phyloP scores from a whole-genome alignment of 1,284 basidiomycete genomes.

The Earliella scabrosa region DNA sequence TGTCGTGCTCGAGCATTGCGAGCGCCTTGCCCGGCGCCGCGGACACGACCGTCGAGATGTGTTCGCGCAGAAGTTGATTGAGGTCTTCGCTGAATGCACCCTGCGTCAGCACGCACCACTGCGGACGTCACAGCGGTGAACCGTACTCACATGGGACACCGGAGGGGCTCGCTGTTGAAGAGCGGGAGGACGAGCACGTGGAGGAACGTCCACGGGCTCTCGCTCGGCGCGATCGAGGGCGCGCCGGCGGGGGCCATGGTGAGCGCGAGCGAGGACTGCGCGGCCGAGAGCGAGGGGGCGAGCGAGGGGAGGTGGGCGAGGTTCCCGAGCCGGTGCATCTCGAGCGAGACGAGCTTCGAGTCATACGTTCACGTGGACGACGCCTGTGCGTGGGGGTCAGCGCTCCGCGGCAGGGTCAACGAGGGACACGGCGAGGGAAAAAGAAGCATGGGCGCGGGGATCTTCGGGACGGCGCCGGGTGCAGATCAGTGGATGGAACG shows the following conservation, averaged over 20 bases:
- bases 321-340: slow-evolving; percentile 78
- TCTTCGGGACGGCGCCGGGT: too few relatives aligned
- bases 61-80: slow-evolving; percentile 78
- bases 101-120: too few relatives aligned
- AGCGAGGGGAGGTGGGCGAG: slow-evolving; percentile 50
- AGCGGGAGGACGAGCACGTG: slow-evolving; percentile 88
- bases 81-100: slow-evolving; percentile 95
- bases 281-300: slow-evolving; percentile 41
- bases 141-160: slow-evolving; percentile 84
- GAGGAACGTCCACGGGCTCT: slow-evolving; percentile 79
- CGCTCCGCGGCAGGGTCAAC: too few relatives aligned
- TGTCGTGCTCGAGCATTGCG: slow-evolving; percentile 74
- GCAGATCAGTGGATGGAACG: too few relatives aligned
- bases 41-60: slow-evolving; percentile 73
- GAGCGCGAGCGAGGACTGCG: slow-evolving; percentile 35
- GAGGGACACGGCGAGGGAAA: slow-evolving; percentile 13
- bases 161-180: slow-evolving; percentile 91
- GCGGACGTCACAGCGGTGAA: too few relatives aligned
- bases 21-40: slow-evolving; percentile 68
- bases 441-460: slow-evolving; percentile 3
- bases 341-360: slow-evolving; percentile 70
- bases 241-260: slow-evolving; percentile 17
- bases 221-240: slow-evolving; percentile 35
- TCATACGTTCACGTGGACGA: slow-evolving; percentile 71
- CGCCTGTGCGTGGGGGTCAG: slow-evolving; percentile 27